Percentiles rank a stretch among this genome's conserved stretches.
Conservation (phyloP, 2,329 filamentous ascomycete species). For the Trichophaea hybrida region DNA sequence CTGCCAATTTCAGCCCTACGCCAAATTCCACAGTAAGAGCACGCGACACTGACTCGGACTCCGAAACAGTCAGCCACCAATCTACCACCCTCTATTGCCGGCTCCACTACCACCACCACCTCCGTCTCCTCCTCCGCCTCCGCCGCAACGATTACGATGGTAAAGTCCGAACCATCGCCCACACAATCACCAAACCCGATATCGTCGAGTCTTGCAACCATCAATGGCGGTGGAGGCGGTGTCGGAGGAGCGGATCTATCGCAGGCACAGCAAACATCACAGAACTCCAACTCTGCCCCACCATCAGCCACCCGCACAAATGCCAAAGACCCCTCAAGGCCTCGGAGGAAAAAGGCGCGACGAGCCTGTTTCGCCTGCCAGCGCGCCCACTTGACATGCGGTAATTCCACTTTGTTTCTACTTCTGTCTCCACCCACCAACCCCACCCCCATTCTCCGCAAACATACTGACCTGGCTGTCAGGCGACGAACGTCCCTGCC, state of each 20-base stretch:
- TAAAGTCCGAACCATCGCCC: conserved; percentile 1
- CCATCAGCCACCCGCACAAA: conserved; percentile 30
- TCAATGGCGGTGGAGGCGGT: not conserved
- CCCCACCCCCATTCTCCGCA: not conserved
- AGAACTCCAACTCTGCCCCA: not conserved
- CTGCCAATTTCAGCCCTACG: not conserved
- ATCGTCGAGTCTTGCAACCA: not conserved
- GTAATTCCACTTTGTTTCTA: conserved; percentile 46
- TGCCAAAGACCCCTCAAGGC: conserved; percentile 79
- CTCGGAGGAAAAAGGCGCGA: conserved; percentile 86
- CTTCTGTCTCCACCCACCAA: conserved; percentile 2
- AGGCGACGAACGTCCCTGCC: conserved; percentile 93
- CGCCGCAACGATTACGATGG: not conserved
- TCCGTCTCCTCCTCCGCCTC: no score
- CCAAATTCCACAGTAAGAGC: not conserved
- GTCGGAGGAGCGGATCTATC: conserved; percentile 3
- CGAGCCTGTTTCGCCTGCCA: conserved; percentile 95
- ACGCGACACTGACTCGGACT: not conserved
- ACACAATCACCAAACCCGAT: not conserved
- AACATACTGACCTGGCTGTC: conserved; percentile 13
- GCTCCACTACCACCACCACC: not conserved
- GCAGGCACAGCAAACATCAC: not conserved
- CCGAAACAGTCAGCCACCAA: not conserved
- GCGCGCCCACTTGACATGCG: conserved; percentile 90
- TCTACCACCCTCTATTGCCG: not conserved